These are phyloP conservation scores for Emergomyces africanus DNA, from an alignment of 2,329 filamentous ascomycete species.

Conservation along the genomic window DNA sequence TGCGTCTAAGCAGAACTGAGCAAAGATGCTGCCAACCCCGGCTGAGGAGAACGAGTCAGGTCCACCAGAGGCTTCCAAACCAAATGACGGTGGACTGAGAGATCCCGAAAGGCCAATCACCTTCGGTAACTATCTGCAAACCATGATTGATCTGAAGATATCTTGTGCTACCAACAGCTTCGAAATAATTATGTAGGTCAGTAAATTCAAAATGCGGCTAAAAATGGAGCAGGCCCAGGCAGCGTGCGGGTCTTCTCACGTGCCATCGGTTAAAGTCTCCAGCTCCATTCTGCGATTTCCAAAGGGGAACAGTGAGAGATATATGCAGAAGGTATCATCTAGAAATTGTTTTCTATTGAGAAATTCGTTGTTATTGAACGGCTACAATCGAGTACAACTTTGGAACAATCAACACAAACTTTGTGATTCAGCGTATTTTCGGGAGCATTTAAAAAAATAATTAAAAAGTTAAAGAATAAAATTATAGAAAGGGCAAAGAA, in stretches of 20 bases:
- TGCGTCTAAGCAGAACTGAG: background rate
- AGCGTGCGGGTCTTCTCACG: background rate
- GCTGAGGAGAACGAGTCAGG: background rate
- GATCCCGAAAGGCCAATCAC: background rate
- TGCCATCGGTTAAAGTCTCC: background rate
- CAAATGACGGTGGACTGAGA: background rate
- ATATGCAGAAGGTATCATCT: too few species aligned
- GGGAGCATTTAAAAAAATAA: background rate
- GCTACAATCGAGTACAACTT: background rate
- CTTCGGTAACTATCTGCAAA: background rate
- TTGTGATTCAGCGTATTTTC: background rate
- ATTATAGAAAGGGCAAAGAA: too few species aligned
- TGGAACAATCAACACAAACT: background rate
- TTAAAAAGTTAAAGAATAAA: too few species aligned
- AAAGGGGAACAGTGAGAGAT: too few species aligned
- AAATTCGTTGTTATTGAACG: background rate
- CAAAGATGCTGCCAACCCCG: background rate
- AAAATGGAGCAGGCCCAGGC: background rate
- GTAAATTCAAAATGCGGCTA: background rate
- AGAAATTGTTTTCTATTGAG: background rate
- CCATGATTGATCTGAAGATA: background rate
- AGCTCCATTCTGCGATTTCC: too few species aligned
- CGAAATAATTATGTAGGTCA: background rate
- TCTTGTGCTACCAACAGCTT: background rate
- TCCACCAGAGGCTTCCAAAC: too few species aligned